phyloP scores from a whole-genome alignment of 495 filamentous ascomycete species.

The Cetradonia linearis region DNA sequence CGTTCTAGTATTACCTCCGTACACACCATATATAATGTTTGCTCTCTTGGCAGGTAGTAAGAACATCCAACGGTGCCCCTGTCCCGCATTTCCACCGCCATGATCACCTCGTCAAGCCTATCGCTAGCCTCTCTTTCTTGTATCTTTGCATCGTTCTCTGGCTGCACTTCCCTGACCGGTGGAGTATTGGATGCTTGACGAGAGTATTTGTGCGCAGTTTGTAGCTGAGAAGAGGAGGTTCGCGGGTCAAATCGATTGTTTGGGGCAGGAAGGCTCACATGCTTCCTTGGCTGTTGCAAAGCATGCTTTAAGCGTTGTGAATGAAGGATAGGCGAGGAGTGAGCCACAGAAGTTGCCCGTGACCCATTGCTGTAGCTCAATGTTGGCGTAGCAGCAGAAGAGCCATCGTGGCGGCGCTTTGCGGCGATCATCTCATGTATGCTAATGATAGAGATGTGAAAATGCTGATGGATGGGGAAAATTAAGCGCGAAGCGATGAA shows the following conservation, averaged over 20 bases:
- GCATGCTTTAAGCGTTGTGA: neutral
- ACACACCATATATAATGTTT: slow-evolving; percentile 52
- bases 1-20: neutral
- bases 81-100: slow-evolving; percentile 70
- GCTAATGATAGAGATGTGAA: neutral
- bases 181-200: slow-evolving; percentile 9
- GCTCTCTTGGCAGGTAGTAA: slow-evolving; percentile 69
- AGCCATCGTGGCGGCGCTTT: slow-evolving; percentile 10
- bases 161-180: slow-evolving; percentile 8
- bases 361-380: slow-evolving; percentile 8
- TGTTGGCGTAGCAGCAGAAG: slow-evolving; percentile 10
- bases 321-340: slow-evolving; percentile 4
- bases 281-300: slow-evolving; percentile 1
- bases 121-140: slow-evolving; percentile 44
- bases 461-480: neutral
- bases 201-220: neutral
- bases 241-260: neutral
- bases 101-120: slow-evolving; percentile 63
- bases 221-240: neutral
- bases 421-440: neutral
- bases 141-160: slow-evolving; percentile 21
- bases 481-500: slow-evolving; percentile 1
- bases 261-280: slow-evolving; percentile 7
- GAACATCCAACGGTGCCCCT: slow-evolving; percentile 71
- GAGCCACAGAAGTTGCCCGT: slow-evolving; percentile 7